Conservation (phyloP, 2,329 filamentous ascomycete species). For the Monilinia fructicola region DNA sequence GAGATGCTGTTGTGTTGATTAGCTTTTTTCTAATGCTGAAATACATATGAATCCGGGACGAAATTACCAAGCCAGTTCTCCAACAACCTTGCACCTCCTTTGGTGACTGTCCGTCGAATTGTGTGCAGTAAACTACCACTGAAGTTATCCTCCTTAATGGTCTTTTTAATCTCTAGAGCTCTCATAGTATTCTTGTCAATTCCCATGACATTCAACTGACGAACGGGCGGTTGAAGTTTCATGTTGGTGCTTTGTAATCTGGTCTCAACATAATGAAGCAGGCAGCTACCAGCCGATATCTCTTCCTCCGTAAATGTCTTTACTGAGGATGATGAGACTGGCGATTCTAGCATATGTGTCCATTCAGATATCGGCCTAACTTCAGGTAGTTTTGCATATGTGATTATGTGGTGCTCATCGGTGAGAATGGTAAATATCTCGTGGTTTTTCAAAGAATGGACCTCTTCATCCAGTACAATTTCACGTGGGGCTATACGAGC, state of each 20-base stretch:
- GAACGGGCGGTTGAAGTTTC: constrained; percentile 78
- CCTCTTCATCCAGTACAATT: constrained; percentile 70
- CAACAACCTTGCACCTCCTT: constrained; percentile 81
- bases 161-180: constrained; percentile 84
- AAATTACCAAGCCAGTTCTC: constrained; percentile 74
- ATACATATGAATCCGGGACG: neutral
- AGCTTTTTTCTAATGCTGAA: constrained; percentile 14
- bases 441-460: constrained; percentile 58
- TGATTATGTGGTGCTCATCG: constrained; percentile 74
- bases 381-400: constrained; percentile 58
- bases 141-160: constrained; percentile 74
- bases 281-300: constrained; percentile 70
- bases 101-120: constrained; percentile 86
- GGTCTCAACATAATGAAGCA: constrained; percentile 82
- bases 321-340: constrained; percentile 55
- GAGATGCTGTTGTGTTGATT: constrained; percentile 55
- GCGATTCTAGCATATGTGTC: constrained; percentile 73
- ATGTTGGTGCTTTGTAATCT: constrained; percentile 75
- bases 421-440: constrained; percentile 66
- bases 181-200: constrained; percentile 92
- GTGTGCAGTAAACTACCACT: constrained; percentile 87
- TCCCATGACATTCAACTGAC: constrained; percentile 77
- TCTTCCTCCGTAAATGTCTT: constrained; percentile 66
- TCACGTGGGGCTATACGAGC: constrained; percentile 83
- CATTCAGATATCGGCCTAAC: constrained; percentile 53